Base-by-base conservation (phyloP, 2,329 filamentous ascomycete species). In the Fulvia fulva region DNA sequence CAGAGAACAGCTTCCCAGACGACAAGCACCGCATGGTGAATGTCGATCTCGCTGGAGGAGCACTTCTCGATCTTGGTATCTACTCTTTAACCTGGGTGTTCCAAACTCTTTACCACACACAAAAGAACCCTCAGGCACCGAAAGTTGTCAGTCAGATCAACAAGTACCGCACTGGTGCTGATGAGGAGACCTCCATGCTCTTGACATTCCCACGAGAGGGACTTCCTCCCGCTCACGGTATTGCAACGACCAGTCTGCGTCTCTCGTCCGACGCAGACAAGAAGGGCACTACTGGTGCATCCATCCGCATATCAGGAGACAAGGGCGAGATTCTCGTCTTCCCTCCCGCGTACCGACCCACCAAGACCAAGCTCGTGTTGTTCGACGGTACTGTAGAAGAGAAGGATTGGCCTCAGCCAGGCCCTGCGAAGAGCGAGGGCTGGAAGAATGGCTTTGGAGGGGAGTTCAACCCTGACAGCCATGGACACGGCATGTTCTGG, bases 11-110 rank as follows among this genome's bases (percentile, higher is more conserved):
- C 55, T 83, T 79, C 65, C 23, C 50, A 26, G 78, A 81, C 43
- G 81, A 86, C 67, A 77, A 81, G 52, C 80, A 91, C 76, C 86
- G 91, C 54, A 91, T 96, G 85, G 83, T 96, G 62, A 95, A 95
- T 74, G 81, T 81, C 21, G 87, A 92, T 68, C 81, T 96, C 46
- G 91, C 91, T 0, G 91, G 91, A 28, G 91, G 91, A 54, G 88
- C 87, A 1, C 78, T 95, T 55, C 81, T 96, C 52, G 91, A 96
- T 74, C 79, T 96, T 57, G 91, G 91, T 61, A 88, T 96, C 74
- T 96, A 96, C 78, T 85, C 89, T 49, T 76, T 96, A 61, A 95
- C 90, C 30, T 96, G 91, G 91, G 21, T 94, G 6, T 95, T 93
- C 81, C 90, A 96, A 76, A 88, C 87, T 46, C 81, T 96, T 26